phyloP scores from a whole-genome alignment of 2,329 filamentous ascomycete genomes.

The Hysterium pulicare region DNA sequence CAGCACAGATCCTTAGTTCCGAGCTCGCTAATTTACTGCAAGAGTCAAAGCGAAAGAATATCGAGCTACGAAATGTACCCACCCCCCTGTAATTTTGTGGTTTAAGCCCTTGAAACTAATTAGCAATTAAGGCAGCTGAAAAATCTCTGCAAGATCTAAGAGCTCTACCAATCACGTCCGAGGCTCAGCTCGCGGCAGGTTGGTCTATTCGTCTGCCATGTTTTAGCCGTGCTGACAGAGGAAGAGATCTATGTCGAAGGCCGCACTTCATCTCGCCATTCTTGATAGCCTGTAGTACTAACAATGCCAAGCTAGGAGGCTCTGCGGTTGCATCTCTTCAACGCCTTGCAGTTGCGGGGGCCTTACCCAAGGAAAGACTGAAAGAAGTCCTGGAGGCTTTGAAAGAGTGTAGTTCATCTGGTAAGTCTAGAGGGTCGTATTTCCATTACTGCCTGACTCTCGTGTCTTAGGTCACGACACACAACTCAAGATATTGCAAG shows the following conservation, averaged over 20 bases:
- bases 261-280: conserved; percentile 89
- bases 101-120: too few relatives aligned
- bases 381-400: conserved; percentile 86
- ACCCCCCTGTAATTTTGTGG: not conserved
- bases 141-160: conserved; percentile 90
- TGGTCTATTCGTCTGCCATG: conserved; percentile 15
- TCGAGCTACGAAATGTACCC: conserved; percentile 73
- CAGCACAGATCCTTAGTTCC: conserved; percentile 80
- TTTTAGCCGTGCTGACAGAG: conserved; percentile 22
- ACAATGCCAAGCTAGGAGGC: conserved; percentile 83
- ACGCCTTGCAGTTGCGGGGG: conserved; percentile 77
- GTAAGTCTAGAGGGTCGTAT: conserved; percentile 39
- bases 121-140: conserved; percentile 85
- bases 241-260: conserved; percentile 73
- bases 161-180: conserved; percentile 67
- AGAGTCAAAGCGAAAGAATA: conserved; percentile 93
- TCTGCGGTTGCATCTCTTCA: conserved; percentile 88
- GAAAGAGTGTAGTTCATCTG: conserved; percentile 70
- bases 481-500: conserved; percentile 93
- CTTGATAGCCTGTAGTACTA: conserved; percentile 85
- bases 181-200: conserved; percentile 72
- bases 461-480: conserved; percentile 64
- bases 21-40: conserved; percentile 89
- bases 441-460: conserved; percentile 13
- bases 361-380: conserved; percentile 73